Evolutionary conservation across 331 rosid species (phyloP).

Genomic region (Malus hybrid): DNA sequence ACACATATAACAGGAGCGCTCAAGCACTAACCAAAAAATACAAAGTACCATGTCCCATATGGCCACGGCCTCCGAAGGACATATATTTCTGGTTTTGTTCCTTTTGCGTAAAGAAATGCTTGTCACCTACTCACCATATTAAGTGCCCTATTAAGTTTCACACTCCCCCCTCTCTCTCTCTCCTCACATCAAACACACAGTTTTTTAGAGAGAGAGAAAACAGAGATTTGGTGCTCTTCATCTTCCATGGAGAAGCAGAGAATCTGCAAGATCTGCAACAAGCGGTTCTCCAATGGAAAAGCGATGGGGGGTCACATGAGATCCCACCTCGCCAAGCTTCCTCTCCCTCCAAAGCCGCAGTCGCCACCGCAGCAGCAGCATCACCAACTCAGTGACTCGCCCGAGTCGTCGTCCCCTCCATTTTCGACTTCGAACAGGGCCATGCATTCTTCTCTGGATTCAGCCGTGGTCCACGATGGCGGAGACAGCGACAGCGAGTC

Average conservation of each 20-base stretch:
- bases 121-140: constrained; percentile 22
- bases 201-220: neutral
- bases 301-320: constrained; percentile 83
- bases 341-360: constrained; percentile 28
- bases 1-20: neutral
- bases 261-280: constrained; percentile 46
- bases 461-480: neutral
- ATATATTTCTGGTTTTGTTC: constrained; percentile 22
- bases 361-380: constrained; percentile 5
- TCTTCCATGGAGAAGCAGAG: constrained; percentile 34
- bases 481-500: constrained; percentile 8
- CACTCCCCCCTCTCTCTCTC: neutral
- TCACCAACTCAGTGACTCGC: neutral
- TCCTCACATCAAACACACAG: neutral
- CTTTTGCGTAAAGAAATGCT: constrained; percentile 20
- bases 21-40: neutral
- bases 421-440: neutral
- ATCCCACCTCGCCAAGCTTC: constrained; percentile 45
- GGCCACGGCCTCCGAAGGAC: neutral
- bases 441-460: constrained; percentile 5
- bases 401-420: neutral
- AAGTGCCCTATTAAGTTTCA: neutral
- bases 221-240: neutral
- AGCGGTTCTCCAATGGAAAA: constrained; percentile 43
- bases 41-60: neutral